Evolutionary conservation across 2,329 filamentous ascomycete species (phyloP).

Genomic region (Exophiala mesophila): DNA sequence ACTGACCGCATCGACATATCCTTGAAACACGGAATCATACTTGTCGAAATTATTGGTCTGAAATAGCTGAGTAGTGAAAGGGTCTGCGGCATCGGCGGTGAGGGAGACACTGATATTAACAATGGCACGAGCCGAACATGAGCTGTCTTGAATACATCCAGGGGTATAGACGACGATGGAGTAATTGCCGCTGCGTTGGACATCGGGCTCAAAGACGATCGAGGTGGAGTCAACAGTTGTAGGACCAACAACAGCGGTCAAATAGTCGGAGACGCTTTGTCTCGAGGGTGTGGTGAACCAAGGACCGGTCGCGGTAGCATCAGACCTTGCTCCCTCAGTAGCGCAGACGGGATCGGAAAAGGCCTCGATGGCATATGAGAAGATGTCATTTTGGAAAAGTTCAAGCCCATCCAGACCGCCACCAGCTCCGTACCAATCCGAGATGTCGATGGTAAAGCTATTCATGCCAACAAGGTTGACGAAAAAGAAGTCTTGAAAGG

Average conservation of each 20-base stretch:
- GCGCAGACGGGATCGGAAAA: conserved; percentile 88
- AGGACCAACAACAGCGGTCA: conserved; percentile 62
- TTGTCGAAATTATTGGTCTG: conserved; percentile 97
- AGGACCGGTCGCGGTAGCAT: conserved; percentile 63
- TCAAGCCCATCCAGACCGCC: conserved; percentile 83
- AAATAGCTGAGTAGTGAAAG: conserved; percentile 60
- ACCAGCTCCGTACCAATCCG: conserved; percentile 78
- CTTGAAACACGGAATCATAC: conserved; percentile 87
- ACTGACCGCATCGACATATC: conserved; percentile 71
- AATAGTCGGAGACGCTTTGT: conserved; percentile 68
- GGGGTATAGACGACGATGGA: conserved; percentile 88
- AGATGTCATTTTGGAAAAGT: conserved; percentile 76
- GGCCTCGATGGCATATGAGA: conserved; percentile 73
- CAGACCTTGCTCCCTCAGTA: conserved; percentile 52
- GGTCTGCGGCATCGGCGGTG: conserved; percentile 45
- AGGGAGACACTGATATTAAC: conserved; percentile 76
- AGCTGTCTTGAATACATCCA: conserved; percentile 74
- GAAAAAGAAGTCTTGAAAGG: conserved; percentile 86
- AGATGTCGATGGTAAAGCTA: conserved; percentile 77
- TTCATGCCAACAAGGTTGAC: conserved; percentile 86
- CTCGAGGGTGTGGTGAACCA: conserved; percentile 66
- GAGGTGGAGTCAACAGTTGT: conserved; percentile 52
- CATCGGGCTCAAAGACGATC: conserved; percentile 76
- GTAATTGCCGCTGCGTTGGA: conserved; percentile 87
- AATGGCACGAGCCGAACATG: conserved; percentile 69